Base-by-base conservation (phyloP, 164 flowering plant genomes). In the Tinospora cordifolia region DNA sequence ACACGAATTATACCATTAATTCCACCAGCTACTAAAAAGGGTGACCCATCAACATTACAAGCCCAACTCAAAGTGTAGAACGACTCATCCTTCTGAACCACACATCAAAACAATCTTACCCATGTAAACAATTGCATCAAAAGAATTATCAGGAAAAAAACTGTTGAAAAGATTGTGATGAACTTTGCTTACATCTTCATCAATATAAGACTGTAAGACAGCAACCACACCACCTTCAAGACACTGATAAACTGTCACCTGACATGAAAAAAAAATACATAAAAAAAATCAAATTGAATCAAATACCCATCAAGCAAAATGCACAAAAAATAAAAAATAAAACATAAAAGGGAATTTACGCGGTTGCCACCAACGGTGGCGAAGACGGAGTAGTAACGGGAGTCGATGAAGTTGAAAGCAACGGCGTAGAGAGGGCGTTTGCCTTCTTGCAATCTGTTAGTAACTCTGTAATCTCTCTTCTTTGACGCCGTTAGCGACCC, bases 61-160 rank as follows among this genome's bases (percentile, higher is more conserved):
- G 98, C 99, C 99, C 99, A 94, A 76, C 89, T 89, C 39, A 90
- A 85, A 54, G 99, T 94, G 79, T 92, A 94, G 75, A 94, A 94
- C 2, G 97, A 90, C 78, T 94, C 99, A 58, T 94, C 99, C 87
- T 94, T 92, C 98, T 93, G 93, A 83, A 83, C 82, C 76, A 89
- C 67, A 82, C 66, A 77, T 62, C 65, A 86, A 80, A 78, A 24
- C 60, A 69, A 38, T 62, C 72, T 73, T 30, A 30, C 36, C 36
- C 36, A 30, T 30, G 36, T 30, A 69, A 38, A 66, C 15, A 25
- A 60, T 70, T 24, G 72, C 47, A 38, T 54, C 75, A 58, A 3
- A 41, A 11, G 13, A 63, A 64, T 21, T 6, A 15, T 58, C 19
- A 58, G 24, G 19, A 70, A 11, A 27, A 70, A 11, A 24, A 41